Evolutionary conservation across 148 eudicot species (phyloP).

Genomic region (Pharnaceum exiguum): DNA sequence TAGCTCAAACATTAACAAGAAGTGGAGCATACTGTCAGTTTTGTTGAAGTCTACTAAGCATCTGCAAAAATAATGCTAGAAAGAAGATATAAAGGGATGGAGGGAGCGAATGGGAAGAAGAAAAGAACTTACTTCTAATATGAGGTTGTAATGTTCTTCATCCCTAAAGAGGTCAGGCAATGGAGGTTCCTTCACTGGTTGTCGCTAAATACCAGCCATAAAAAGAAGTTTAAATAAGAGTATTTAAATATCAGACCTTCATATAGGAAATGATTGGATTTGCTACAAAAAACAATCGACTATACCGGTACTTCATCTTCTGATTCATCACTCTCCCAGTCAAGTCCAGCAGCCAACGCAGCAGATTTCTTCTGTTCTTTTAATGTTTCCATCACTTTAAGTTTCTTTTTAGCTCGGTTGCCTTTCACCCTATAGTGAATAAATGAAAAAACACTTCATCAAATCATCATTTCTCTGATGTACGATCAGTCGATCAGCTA

Average conservation of each 20-base stretch:
- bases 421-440: slow-evolving; percentile 51
- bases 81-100: not conserved
- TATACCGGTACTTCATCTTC: slow-evolving; percentile 67
- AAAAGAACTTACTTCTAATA: slow-evolving; percentile 66
- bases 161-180: slow-evolving; percentile 81
- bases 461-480: not conserved
- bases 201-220: slow-evolving; percentile 35
- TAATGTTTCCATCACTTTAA: slow-evolving; percentile 43
- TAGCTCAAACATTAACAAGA: too few relatives aligned
- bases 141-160: slow-evolving; percentile 61
- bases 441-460: not conserved
- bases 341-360: slow-evolving; percentile 81
- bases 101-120: too few relatives aligned
- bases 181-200: slow-evolving; percentile 53
- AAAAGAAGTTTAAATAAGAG: not conserved
- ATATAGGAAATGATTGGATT: not conserved
- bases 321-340: slow-evolving; percentile 80
- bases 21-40: too few relatives aligned
- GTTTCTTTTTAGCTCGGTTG: slow-evolving; percentile 57
- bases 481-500: not conserved
- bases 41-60: too few relatives aligned
- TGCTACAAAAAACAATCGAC: not conserved
- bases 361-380: slow-evolving; percentile 68
- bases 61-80: not conserved
- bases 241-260: not conserved